A percentile compares a stretch with the other conserved stretches of the same genome.
Conservation (phyloP, 1,284 basidiomycete species). For the Porogramme epimiltina region DNA sequence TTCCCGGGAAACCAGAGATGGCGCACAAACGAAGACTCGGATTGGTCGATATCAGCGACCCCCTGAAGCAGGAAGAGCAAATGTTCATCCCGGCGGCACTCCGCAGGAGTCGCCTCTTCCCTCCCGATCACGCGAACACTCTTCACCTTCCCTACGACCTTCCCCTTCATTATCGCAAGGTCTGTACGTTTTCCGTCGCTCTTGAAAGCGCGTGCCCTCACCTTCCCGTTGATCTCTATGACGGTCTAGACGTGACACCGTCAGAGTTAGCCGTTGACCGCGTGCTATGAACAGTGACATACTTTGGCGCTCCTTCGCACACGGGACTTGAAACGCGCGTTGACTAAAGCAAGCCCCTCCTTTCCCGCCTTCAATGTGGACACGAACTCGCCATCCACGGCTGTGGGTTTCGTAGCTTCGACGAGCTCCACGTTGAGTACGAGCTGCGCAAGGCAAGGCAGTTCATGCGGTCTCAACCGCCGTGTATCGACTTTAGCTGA, state of each 20-base stretch:
- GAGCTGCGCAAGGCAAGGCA: constrained; percentile 20
- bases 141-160: background rate
- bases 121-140: background rate
- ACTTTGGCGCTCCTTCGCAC: constrained; percentile 22
- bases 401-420: constrained; percentile 25
- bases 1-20: background rate
- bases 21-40: constrained; percentile 5
- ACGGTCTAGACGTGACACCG: background rate
- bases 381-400: constrained; percentile 28
- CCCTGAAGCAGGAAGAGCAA: constrained; percentile 3
- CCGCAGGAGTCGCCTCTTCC: constrained; percentile 14
- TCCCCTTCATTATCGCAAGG: background rate
- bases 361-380: constrained; percentile 1
- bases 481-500: constrained; percentile 3
- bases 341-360: constrained; percentile 17
- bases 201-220: constrained; percentile 5
- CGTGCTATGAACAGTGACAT: background rate
- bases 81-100: constrained; percentile 15
- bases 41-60: background rate
- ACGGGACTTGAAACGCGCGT: constrained; percentile 26
- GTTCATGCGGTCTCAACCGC: constrained; percentile 11
- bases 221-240: constrained; percentile 8
- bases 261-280: background rate
- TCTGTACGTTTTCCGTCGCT: background rate
- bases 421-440: constrained; percentile 24